phyloP scores from a whole-genome alignment of 495 filamentous ascomycete species.

The Penicillium coffeae region DNA sequence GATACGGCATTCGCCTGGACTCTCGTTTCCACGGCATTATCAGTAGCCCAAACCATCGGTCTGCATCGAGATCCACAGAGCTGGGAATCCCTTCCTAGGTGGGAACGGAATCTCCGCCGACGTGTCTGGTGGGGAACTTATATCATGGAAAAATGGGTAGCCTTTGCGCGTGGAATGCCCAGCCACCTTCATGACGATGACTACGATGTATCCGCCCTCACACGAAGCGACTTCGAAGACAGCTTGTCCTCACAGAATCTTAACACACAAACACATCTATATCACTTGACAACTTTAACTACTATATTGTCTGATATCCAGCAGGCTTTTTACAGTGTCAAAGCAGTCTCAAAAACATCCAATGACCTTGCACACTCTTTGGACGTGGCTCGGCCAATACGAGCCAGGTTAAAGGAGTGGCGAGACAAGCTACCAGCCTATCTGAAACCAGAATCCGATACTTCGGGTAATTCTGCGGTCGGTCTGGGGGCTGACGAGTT shows the following conservation, averaged over 20 bases:
- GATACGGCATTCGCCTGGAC: slow-evolving; percentile 5
- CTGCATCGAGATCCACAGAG: neutral
- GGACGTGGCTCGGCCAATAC: neutral
- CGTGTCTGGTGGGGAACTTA: slow-evolving; percentile 5
- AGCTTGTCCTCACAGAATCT: neutral
- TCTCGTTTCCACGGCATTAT: neutral
- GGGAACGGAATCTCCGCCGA: slow-evolving; percentile 1
- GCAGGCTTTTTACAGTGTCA: neutral
- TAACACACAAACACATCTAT: neutral
- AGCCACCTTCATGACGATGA: slow-evolving; percentile 4
- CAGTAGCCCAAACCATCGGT: slow-evolving; percentile 1
- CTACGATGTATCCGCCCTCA: slow-evolving; percentile 1
- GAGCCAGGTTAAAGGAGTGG: neutral
- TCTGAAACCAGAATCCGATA: neutral
- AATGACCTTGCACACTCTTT: slow-evolving; percentile 1
- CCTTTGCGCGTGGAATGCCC: slow-evolving; percentile 3
- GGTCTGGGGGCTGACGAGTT: neutral
- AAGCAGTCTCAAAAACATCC: neutral
- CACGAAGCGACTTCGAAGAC: neutral
- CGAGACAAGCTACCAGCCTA: neutral
- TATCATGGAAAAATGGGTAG: slow-evolving; percentile 3
- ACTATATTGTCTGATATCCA: slow-evolving; percentile 3
- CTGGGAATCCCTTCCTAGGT: neutral
- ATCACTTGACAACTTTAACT: neutral
- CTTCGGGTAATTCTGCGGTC: neutral